A percentile compares a stretch with the other conserved stretches of the same genome.
These are phyloP conservation scores for Dothistroma pini DNA, from an alignment of 2,329 filamentous ascomycete genomes.

Conservation along the genomic window DNA sequence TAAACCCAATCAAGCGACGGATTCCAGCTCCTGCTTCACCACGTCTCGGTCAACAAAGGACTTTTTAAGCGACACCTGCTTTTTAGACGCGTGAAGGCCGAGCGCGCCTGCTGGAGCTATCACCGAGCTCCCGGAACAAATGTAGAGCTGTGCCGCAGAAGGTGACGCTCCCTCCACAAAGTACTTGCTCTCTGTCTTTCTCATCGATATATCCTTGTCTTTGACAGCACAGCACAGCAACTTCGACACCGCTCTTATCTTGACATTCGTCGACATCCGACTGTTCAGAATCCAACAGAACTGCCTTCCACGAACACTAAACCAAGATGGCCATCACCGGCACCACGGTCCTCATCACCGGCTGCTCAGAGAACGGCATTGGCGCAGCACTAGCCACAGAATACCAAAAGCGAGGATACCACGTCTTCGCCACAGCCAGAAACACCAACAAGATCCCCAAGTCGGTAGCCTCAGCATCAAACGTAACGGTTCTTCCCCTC, in stretches of 20 bases:
- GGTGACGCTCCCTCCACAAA: background rate
- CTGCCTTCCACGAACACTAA: background rate
- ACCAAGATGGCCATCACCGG: slow-evolving; percentile 3
- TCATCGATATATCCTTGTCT: background rate
- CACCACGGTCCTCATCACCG: slow-evolving; percentile 28
- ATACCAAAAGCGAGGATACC: slow-evolving; percentile 36
- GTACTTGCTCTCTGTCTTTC: background rate
- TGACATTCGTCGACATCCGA: background rate
- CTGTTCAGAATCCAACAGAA: background rate
- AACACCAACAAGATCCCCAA: slow-evolving; percentile 30
- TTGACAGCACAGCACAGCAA: background rate
- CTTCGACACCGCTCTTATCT: background rate
- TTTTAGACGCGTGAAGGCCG: background rate
- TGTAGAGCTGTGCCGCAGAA: background rate
- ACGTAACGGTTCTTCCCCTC: slow-evolving; percentile 34
- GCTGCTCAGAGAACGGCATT: slow-evolving; percentile 40
- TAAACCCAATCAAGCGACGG: background rate
- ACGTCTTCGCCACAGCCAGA: slow-evolving; percentile 19
- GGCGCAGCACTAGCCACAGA: slow-evolving; percentile 40
- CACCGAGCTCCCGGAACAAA: background rate
- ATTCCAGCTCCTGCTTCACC: background rate
- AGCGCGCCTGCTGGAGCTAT: background rate
- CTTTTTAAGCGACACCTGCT: background rate
- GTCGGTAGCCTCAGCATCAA: slow-evolving; percentile 3
- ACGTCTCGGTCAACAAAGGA: background rate